Base-by-base conservation (phyloP, 2,329 filamentous ascomycete genomes). In the Scedosporium aurantiacum region DNA sequence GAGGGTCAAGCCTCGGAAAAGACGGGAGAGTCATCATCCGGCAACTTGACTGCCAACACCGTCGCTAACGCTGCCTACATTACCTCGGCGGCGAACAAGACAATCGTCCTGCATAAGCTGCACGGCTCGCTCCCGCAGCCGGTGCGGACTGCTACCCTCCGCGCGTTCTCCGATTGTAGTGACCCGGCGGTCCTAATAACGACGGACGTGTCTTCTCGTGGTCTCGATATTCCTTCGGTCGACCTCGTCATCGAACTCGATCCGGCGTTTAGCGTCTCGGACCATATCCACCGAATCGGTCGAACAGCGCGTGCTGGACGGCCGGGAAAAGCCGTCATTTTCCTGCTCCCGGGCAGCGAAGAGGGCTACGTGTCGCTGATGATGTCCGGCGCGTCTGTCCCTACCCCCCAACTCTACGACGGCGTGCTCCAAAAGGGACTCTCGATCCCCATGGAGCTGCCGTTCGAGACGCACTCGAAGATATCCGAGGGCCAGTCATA, bases 231-330 rank as follows among this genome's bases (percentile, higher is more conserved):
- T 16, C 93, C 93, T 0, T 93, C 94, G 58, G 90, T 99, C 59
- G 94, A 99, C 71, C 81, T 97, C 21, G 91, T 99, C 58, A 83
- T 99, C 62, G 94, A 99, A 72, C 97, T 96, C 71, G 94, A 99
- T 70, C 92, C 94, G 0, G 90, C 94, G 2, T 97, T 97, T 74
- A 91, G 89, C 70, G 86, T 91, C 25, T 89, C 92, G 63, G 94
- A 99, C 72, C 94, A 99, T 72, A 82, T 97, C 6, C 94, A 99
- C 75, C 88, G 94, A 61, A 90, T 97, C 61, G 94, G 94, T 61
- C 89, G 94, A 72, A 99, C 94, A 10, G 94, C 94, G 3, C 90
- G 94, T 79, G 90, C 95, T 1, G 94, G 94, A 16, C 88, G 90
- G 5, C 83, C 93, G 10, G 94, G 94, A 28, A 87, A 92, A 61